Evolutionary conservation across 2,329 filamentous ascomycete genomes (phyloP), one percentile per base, ranked within the genome.

Genomic region (Epichloe amarillans): DNA sequence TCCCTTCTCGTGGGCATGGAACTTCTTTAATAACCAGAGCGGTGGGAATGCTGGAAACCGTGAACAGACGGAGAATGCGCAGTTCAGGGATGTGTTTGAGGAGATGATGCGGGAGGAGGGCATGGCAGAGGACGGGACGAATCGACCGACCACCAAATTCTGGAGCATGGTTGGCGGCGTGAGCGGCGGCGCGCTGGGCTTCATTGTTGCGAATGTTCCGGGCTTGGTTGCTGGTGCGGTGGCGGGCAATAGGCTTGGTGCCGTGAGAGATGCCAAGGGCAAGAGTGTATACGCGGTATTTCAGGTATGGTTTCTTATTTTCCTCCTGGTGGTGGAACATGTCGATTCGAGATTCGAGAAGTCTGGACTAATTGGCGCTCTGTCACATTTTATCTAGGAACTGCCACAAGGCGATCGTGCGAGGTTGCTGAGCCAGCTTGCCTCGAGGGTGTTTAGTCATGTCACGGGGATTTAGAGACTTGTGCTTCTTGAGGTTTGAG

Each of bases 261-360:
- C 88, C 6, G 80, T 98, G 19, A 76, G 93, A 51, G 93, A 98
- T 69, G 82, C 86, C 35, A 89, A 83, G 69, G 90, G 90, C 21
- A 97, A 96, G 82, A 95, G 88, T 63, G 93, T 98, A 5, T 97
- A 94, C 67, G 75, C 82, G 30, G 93, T 96, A 15, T 97, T 91
- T 65, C 82, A 79, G 70, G 74, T 73, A 60, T 43, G 47, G 19
- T 42, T 23, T 17, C 2, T 15, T 15, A 6, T 5, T 5, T 23
- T 3, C 33, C 17, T 15, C 5, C 30, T 37, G 11, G 26, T 23
- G n/a, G n/a, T 10, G n/a, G 5, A 40, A 40, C 17, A 17, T 40
- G 38, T 40, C 38, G 14, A 40, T 19, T 40, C 10, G 30, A 17
- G 3, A 2, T 10, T 17, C 10, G 42, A 26, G 11, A 15, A 17